Evolutionary conservation across 1,284 basidiomycete species (phyloP).

Genomic region (Takashimella koratensis): DNA sequence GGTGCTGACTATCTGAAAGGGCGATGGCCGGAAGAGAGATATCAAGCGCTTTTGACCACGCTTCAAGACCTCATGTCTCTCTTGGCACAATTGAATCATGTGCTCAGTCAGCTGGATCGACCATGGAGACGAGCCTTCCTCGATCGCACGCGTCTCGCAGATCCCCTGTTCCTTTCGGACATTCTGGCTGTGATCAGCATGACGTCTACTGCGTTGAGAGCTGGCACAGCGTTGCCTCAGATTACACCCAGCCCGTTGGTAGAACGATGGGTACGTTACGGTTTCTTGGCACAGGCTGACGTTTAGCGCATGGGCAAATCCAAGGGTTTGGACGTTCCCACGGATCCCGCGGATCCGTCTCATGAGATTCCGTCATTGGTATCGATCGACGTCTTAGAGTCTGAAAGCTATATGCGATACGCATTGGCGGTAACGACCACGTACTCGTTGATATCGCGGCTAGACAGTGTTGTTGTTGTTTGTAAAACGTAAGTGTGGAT

Average conservation of each 20-base stretch:
- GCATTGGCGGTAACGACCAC: constrained; percentile 45
- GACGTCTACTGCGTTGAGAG: constrained; percentile 59
- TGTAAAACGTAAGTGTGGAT: constrained; percentile 38
- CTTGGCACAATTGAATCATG: constrained; percentile 46
- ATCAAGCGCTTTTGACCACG: constrained; percentile 38
- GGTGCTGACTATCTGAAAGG: too few species aligned
- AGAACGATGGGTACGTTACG: constrained; percentile 61
- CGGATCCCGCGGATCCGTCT: constrained; percentile 29
- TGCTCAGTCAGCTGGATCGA: constrained; percentile 42
- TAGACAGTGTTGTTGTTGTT: constrained; percentile 42
- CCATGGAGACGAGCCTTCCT: constrained; percentile 71
- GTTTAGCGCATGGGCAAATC: constrained; percentile 31
- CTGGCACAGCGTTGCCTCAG: constrained; percentile 72
- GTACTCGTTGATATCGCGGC: constrained; percentile 41
- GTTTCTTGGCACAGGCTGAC: not conserved
- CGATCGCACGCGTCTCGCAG: constrained; percentile 67
- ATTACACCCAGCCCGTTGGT: constrained; percentile 79
- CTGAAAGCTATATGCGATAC: constrained; percentile 46
- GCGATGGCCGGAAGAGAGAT: constrained; percentile 46
- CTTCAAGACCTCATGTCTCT: constrained; percentile 43
- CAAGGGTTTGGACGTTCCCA: constrained; percentile 37
- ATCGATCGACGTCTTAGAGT: constrained; percentile 44
- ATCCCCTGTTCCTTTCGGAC: constrained; percentile 78
- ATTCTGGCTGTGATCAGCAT: constrained; percentile 69
- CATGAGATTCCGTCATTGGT: constrained; percentile 41